Evolutionary conservation across 768 basidiomycete species (phyloP).

Genomic region (Boletus subcaerulescens): DNA sequence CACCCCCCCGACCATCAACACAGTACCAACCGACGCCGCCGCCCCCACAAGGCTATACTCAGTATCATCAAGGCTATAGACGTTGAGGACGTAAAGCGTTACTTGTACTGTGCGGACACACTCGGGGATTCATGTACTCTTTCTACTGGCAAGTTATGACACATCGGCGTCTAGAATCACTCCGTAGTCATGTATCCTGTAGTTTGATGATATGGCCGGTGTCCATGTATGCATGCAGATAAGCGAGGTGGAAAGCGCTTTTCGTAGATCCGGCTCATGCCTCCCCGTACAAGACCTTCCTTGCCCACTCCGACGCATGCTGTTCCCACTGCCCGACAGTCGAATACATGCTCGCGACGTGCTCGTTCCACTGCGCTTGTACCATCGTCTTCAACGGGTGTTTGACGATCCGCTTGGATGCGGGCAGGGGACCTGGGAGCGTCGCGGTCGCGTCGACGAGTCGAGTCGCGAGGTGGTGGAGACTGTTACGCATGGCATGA

Average conservation of each 20-base stretch:
- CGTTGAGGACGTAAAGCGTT: constrained; percentile 12
- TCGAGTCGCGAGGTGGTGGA: constrained; percentile 49
- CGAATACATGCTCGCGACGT: constrained; percentile 45
- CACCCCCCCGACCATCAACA: constrained; percentile 15
- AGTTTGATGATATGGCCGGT: too few relatives aligned
- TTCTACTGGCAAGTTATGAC: background rate
- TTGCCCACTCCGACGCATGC: constrained; percentile 46
- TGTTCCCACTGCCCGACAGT: constrained; percentile 47
- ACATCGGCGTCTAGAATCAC: background rate
- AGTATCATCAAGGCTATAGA: constrained; percentile 31
- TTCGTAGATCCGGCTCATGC: background rate
- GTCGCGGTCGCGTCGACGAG: constrained; percentile 48
- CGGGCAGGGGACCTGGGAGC: constrained; percentile 50
- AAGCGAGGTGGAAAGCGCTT: background rate
- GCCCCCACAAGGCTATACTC: constrained; percentile 30
- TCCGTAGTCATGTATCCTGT: background rate
- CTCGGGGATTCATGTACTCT: background rate
- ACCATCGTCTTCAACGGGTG: constrained; percentile 46
- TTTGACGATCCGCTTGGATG: constrained; percentile 50
- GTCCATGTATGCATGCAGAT: too few relatives aligned
- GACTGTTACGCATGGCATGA: constrained; percentile 27
- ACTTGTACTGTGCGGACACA: background rate
- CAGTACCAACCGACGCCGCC: constrained; percentile 31
- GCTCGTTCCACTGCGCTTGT: constrained; percentile 57
- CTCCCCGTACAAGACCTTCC: constrained; percentile 44